Evolutionary conservation across 1,284 basidiomycete species (phyloP).

Genomic region (Stereum hirsutum): DNA sequence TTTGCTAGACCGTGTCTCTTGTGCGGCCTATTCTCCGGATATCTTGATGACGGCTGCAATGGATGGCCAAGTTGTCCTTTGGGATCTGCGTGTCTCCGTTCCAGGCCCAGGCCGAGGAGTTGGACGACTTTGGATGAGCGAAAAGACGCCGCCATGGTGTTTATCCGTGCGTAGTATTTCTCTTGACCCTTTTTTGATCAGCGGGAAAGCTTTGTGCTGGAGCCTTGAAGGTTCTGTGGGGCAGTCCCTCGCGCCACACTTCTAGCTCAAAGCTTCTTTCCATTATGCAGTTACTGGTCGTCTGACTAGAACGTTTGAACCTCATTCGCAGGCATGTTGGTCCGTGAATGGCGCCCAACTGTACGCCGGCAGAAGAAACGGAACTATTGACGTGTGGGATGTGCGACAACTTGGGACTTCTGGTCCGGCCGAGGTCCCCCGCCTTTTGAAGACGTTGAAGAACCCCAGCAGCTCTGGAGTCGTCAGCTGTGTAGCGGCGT

Average conservation of each 20-base stretch:
- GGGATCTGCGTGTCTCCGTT: slow-evolving; percentile 67
- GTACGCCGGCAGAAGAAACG: slow-evolving; percentile 88
- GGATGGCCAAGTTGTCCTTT: slow-evolving; percentile 88
- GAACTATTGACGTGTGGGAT: slow-evolving; percentile 92
- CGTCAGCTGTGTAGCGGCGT: slow-evolving; percentile 83
- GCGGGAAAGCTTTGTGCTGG: slow-evolving; percentile 5
- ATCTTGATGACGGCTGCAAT: slow-evolving; percentile 85
- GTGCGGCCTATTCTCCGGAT: slow-evolving; percentile 69
- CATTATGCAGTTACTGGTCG: neutral
- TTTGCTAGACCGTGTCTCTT: slow-evolving; percentile 51
- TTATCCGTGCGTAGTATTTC: slow-evolving; percentile 56
- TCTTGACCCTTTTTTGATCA: slow-evolving; percentile 1
- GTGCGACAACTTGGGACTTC: slow-evolving; percentile 64
- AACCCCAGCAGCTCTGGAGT: slow-evolving; percentile 89
- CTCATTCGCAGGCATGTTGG: slow-evolving; percentile 78
- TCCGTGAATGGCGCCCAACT: slow-evolving; percentile 83
- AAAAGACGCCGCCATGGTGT: slow-evolving; percentile 94
- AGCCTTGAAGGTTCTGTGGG: neutral
- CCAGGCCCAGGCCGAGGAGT: slow-evolving; percentile 59
- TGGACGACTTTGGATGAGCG: slow-evolving; percentile 78
- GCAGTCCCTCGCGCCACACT: too few species aligned
- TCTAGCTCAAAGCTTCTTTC: too few species aligned
- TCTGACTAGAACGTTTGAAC: neutral
- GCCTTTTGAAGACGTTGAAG: slow-evolving; percentile 70
- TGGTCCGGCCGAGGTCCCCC: slow-evolving; percentile 52